Base-by-base conservation (phyloP, 2,329 filamentous ascomycete genomes). In the Xylaria polymorpha region DNA sequence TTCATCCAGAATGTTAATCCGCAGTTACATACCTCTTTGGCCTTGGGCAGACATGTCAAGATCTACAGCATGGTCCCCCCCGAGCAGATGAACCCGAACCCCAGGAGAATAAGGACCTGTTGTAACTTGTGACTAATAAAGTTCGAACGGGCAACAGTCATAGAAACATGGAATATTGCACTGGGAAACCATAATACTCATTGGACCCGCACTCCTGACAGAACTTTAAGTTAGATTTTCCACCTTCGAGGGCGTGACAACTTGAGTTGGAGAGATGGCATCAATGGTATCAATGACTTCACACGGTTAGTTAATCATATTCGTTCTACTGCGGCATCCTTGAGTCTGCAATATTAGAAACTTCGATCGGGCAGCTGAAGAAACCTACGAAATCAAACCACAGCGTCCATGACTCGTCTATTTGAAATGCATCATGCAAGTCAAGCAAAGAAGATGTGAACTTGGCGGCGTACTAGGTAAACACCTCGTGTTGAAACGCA, bases 321-420 rank as follows among this genome's bases (percentile, higher is more conserved):
- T 41, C 8, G 25, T 18, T 43, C 53, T 14, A 15, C 12, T 44
- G 4, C 15, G 20, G 3, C 48, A n/a, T 29, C 1, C 22, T 51
- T 8, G 22, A 25, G 15, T 51, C 39, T 35, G 14, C n/a, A 6
- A 9, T 20, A n/a, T 32, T 20, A 18, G 55, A 70, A 64, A 48
- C 55, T 67, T 67, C 61, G 50, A 41, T 58, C 64, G 61, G 68
- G 68, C 68, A 67, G 60, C n/a, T 14, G n/a, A 20, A 44, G 48
- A 58, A 61, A 43, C 50, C 44, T 53, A 60, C 60, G 20, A 22
- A 43, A 41, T 15, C 44, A 46, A 9, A 15, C 18, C 35, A 37
- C 15, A 14, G 25, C 37, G 7, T 18, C 8, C 32, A 29, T 29
- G 14, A 10, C 43, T 43, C 18, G 51, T 29, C n/a, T 50, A 29